These are phyloP conservation scores for Blastobotrys raffinosifermentans DNA, from an alignment of 1,139 yeast genomes.

Conservation along the genomic window DNA sequence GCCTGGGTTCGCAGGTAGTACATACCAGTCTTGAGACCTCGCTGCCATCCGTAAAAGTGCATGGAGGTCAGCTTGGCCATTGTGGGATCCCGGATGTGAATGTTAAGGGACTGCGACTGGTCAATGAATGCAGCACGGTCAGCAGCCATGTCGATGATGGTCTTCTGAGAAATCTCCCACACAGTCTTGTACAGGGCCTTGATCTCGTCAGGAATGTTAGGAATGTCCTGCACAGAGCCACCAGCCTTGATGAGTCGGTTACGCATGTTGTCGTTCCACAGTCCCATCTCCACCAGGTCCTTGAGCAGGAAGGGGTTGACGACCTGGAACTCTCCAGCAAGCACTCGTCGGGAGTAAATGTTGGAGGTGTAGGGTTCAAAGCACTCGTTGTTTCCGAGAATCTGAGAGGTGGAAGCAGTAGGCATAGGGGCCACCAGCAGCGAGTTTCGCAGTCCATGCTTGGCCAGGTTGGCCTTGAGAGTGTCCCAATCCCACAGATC, in stretches of 20 bases:
- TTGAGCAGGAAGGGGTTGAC: slow-evolving; percentile 77
- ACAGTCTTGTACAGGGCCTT: slow-evolving; percentile 85
- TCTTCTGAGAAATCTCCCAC: slow-evolving; percentile 92
- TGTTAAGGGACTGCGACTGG: slow-evolving; percentile 89
- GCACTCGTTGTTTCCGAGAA: slow-evolving; percentile 83
- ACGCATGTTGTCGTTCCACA: slow-evolving; percentile 80
- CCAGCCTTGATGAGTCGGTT: slow-evolving; percentile 70
- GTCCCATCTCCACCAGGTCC: slow-evolving; percentile 75
- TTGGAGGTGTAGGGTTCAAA: slow-evolving; percentile 89
- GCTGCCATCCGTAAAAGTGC: slow-evolving; percentile 97
- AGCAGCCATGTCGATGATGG: slow-evolving; percentile 90
- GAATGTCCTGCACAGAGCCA: slow-evolving; percentile 80
- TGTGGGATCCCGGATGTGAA: slow-evolving; percentile 79
- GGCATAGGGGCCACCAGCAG: slow-evolving; percentile 91
- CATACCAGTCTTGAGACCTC: slow-evolving; percentile 97
- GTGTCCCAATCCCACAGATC: slow-evolving; percentile 70
- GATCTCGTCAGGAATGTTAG: slow-evolving; percentile 68
- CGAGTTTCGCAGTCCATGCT: slow-evolving; percentile 74
- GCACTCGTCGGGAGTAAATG: slow-evolving; percentile 78
- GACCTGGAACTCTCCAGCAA: slow-evolving; percentile 85
- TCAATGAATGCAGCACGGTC: slow-evolving; percentile 91
- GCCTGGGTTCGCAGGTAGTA: slow-evolving; percentile 94
- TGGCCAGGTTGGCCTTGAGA: slow-evolving; percentile 53
- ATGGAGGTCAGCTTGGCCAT: slow-evolving; percentile 92
- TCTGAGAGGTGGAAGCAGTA: slow-evolving; percentile 89